Percentiles rank a stretch among this genome's conserved stretches.
phyloP scores from a whole-genome alignment of 2,329 filamentous ascomycete species.

The Aspergillus pseudoglaucus region DNA sequence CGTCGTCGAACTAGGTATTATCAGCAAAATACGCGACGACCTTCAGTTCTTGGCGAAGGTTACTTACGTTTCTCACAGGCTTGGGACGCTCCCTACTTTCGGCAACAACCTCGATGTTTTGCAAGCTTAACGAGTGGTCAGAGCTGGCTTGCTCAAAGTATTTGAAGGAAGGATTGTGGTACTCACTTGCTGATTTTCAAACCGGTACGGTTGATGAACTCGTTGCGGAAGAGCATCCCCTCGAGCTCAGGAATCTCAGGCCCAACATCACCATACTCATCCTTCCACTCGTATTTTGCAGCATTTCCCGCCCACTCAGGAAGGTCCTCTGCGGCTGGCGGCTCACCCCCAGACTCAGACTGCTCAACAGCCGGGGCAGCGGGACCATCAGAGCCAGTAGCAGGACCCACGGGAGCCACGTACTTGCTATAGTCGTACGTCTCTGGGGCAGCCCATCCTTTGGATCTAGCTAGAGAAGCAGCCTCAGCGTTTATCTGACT shows the following conservation, averaged over 20 bases:
- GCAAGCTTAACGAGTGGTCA: constrained; percentile 27
- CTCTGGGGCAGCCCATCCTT: constrained; percentile 33
- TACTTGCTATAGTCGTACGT: constrained; percentile 33
- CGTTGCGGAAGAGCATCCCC: constrained; percentile 61
- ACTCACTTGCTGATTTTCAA: constrained; percentile 57
- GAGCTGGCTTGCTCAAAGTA: background rate
- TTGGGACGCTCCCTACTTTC: constrained; percentile 43
- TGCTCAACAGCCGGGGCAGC: too few relatives aligned
- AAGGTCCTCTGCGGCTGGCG: constrained; percentile 6
- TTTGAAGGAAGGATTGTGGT: constrained; percentile 17
- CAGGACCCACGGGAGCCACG: constrained; percentile 3
- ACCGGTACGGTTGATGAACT: constrained; percentile 49
- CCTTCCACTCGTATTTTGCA: constrained; percentile 73
- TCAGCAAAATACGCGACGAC: background rate
- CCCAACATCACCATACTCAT: constrained; percentile 79
- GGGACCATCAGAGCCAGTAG: constrained; percentile 5
- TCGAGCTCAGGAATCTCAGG: constrained; percentile 67
- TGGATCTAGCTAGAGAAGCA: constrained; percentile 26
- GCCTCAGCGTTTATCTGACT: constrained; percentile 22
- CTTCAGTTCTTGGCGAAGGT: background rate
- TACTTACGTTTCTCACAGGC: constrained; percentile 47
- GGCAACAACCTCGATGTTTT: constrained; percentile 45
- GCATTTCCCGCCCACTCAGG: constrained; percentile 51
- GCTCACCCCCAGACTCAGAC: too few relatives aligned
- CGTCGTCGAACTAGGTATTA: constrained; percentile 57